These are phyloP conservation scores for Cordia subcordata DNA, from an alignment of 257 asterid species.

Conservation along the genomic window DNA sequence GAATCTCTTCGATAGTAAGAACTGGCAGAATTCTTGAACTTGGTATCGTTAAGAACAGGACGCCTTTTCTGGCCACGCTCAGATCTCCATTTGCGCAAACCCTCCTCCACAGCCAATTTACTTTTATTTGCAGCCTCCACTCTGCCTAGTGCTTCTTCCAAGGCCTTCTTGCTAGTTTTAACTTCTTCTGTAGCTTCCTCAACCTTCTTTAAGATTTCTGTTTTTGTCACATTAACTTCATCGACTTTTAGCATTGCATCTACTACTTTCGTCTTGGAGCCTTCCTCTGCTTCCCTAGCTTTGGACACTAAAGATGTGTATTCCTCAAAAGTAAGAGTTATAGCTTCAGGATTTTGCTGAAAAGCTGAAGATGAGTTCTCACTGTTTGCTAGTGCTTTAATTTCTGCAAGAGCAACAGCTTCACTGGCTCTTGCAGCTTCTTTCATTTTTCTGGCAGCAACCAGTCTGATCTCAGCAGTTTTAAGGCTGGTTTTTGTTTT, in stretches of 20 bases:
- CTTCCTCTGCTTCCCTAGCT: slow-evolving; percentile 65
- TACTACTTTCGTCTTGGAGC: slow-evolving; percentile 34
- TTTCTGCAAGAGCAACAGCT: slow-evolving; percentile 78
- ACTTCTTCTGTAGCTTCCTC: slow-evolving; percentile 88
- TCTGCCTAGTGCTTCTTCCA: slow-evolving; percentile 74
- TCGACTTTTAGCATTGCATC: slow-evolving; percentile 51
- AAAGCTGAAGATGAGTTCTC: slow-evolving; percentile 16
- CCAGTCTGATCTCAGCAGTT: slow-evolving; percentile 64
- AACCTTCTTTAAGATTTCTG: slow-evolving; percentile 56
- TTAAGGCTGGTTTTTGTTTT: slow-evolving; percentile 53
- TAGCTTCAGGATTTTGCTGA: slow-evolving; percentile 27
- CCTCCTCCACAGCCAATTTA: slow-evolving; percentile 78
- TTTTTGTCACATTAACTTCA: slow-evolving; percentile 53
- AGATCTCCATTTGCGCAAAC: slow-evolving; percentile 84
- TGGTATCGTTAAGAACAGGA: slow-evolving; percentile 40
- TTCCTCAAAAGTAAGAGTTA: slow-evolving; percentile 64
- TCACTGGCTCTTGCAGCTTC: slow-evolving; percentile 86
- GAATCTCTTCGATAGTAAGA: slow-evolving; percentile 47
- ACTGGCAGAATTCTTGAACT: slow-evolving; percentile 57
- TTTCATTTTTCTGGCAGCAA: slow-evolving; percentile 85
- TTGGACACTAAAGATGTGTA: slow-evolving; percentile 50
- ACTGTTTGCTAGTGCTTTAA: slow-evolving; percentile 47
- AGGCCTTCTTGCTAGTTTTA: slow-evolving; percentile 54
- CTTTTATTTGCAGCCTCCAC: slow-evolving; percentile 74
- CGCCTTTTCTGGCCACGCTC: slow-evolving; percentile 73